Conservation (phyloP, 2,329 filamentous ascomycete species). For the Rhinocladiella mackenziei region DNA sequence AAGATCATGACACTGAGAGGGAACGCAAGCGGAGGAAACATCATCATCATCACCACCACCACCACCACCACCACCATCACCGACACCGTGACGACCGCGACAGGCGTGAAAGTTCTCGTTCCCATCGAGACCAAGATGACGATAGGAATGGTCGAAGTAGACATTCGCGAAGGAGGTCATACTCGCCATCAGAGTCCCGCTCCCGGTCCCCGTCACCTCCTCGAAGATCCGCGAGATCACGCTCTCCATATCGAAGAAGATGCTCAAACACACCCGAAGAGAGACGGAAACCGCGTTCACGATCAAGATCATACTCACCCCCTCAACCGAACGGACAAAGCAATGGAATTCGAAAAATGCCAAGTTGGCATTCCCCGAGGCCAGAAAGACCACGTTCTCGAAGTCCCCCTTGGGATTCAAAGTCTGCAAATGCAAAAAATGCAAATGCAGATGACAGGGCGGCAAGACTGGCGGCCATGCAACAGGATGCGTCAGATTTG, state of each 20-base stretch:
- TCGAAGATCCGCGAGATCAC: constrained; percentile 33
- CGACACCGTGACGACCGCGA: constrained; percentile 12
- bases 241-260: constrained; percentile 25
- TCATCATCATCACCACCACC: constrained; percentile 33
- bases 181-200: constrained; percentile 35
- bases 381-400: constrained; percentile 29
- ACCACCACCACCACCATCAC: constrained; percentile 9
- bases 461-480: constrained; percentile 68
- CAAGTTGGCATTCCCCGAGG: constrained; percentile 30
- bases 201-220: constrained; percentile 23
- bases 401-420: constrained; percentile 7
- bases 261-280: constrained; percentile 28
- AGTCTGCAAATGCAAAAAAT: constrained; percentile 9
- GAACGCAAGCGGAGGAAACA: constrained; percentile 48
- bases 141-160: constrained; percentile 26
- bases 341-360: constrained; percentile 34
- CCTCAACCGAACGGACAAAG: constrained; percentile 33
- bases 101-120: constrained; percentile 11
- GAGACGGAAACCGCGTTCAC: constrained; percentile 35
- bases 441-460: constrained; percentile 56
- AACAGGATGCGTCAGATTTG: constrained; percentile 64
- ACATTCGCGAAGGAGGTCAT: constrained; percentile 43
- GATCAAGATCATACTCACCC: constrained; percentile 26
- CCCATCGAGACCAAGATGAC: constrained; percentile 29
- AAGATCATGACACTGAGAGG: constrained; percentile 35